Evolutionary conservation across 257 asterid genomes (phyloP), one percentile per base, ranked within the genome.

Genomic region (Agastache rugosa): DNA sequence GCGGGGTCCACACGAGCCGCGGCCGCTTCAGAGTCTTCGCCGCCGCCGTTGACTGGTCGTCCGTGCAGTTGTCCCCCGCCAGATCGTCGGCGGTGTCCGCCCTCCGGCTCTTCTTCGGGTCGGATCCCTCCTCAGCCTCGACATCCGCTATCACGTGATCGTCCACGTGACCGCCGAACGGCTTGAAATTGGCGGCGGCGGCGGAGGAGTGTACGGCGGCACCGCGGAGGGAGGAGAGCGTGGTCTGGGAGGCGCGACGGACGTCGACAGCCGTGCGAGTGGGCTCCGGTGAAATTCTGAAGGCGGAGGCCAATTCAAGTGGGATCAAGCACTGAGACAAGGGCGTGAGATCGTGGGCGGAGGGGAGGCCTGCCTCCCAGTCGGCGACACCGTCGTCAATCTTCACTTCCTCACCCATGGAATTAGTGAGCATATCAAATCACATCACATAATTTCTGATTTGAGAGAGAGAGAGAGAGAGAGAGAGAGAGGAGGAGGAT

Each of bases 1-100:
- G 93, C 73, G 97, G 96, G 17, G 98, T 93, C 98, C 98, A 93
- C 63, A 93, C 98, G 71, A 93, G 91, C 75, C 98, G 84, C 59
- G 97, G 87, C 81, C 93, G 72, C 89, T 91, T 93, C 83, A 82
- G 70, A 12, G 88, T 78, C 92, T 85, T 85, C 35, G 85, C 90
- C 41, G 90, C 78, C 62, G 82, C 76, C 61, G 82, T 70, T 50
- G 83, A 78, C 79, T 69, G 81, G 63, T 92, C 93, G 34, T 83
- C 97, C 6, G 45, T 67, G 34, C 80, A 80, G 71, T 74, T 83
- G 10, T 75, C 81, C 1, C 71, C 73, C 19, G 78, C 69, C 63
- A 70, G 73, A 53, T 79, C 81, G 8, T 86, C 97, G 41, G 42
- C 67, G 14, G 75, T 48, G 45, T 85, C 89, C 54, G 63, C 29